Evolutionary conservation across 108 stramenopile genomes (phyloP).

Genomic region (Fistulifera pelliculosa): DNA sequence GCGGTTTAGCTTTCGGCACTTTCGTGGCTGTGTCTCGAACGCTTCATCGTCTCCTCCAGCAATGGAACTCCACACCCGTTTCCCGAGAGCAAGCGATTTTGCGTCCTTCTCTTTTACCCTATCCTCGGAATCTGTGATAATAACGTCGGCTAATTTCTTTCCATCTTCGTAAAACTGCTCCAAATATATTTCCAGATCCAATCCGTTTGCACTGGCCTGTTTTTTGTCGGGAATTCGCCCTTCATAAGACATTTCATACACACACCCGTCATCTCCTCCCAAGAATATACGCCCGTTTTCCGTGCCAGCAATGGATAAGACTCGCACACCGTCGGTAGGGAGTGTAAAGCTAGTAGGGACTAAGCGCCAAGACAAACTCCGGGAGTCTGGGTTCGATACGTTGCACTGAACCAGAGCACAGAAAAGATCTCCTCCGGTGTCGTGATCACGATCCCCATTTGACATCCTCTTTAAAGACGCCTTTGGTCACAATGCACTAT

Average conservation of each 20-base stretch:
- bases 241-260: conserved; percentile 90
- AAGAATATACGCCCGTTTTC: conserved; percentile 85
- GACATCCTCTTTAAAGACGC: conserved; percentile 74
- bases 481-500: conserved; percentile 11
- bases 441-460: conserved; percentile 88
- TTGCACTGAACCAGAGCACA: conserved; percentile 49
- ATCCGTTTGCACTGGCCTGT: conserved; percentile 3
- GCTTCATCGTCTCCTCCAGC: conserved; percentile 29
- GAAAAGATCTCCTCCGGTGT: conserved; percentile 88
- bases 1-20: conserved; percentile 79
- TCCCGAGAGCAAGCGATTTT: background rate
- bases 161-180: conserved; percentile 41
- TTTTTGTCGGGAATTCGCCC: conserved; percentile 12
- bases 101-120: background rate
- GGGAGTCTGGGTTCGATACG: conserved; percentile 8
- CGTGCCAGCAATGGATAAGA: conserved; percentile 69
- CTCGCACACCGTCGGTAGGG: conserved; percentile 81
- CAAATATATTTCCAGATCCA: conserved; percentile 17
- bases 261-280: conserved; percentile 90
- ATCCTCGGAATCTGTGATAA: background rate
- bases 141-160: conserved; percentile 2
- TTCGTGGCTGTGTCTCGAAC: conserved; percentile 46
- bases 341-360: conserved; percentile 64
- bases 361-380: background rate
- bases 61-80: background rate